A percentile compares a stretch with the other conserved stretches of the same genome.
phyloP scores from a whole-genome alignment of 2,329 filamentous ascomycete species.

The Botryotinia narcissicola region DNA sequence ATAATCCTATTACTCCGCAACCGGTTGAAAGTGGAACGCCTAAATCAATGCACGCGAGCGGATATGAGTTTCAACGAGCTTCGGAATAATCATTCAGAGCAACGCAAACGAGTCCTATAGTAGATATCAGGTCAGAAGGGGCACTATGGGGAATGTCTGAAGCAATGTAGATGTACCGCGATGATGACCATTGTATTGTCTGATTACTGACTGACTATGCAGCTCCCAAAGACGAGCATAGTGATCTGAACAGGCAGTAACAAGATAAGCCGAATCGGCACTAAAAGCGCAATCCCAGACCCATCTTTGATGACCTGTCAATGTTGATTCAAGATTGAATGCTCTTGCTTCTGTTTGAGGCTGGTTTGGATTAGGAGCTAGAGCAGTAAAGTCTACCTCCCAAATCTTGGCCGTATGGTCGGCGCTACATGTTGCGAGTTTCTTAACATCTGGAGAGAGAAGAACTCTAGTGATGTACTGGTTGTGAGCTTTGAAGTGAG shows the following conservation, averaged over 20 bases:
- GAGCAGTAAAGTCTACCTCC: conserved; percentile 74
- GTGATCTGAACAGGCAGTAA: conserved; percentile 72
- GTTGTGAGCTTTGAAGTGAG: conserved; percentile 68
- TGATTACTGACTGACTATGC: conserved; percentile 64
- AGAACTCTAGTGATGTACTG: conserved; percentile 73
- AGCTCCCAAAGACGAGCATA: conserved; percentile 73
- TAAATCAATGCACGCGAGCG: conserved; percentile 4
- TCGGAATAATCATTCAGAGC: conserved; percentile 63
- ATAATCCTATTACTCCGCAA: conserved; percentile 15
- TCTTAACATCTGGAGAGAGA: conserved; percentile 71
- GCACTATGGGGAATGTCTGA: not conserved
- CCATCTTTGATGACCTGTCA: conserved; percentile 72
- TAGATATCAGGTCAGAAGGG: not conserved
- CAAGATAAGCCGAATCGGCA: conserved; percentile 70
- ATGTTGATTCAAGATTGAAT: conserved; percentile 66
- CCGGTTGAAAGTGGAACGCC: conserved; percentile 9
- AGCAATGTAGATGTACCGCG: conserved; percentile 54
- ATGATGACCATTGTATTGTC: conserved; percentile 75
- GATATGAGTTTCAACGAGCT: conserved; percentile 27
- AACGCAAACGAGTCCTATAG: conserved; percentile 55
- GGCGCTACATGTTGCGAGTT: conserved; percentile 71
- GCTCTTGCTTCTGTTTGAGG: conserved; percentile 44
- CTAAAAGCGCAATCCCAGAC: conserved; percentile 79
- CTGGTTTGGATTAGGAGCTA: conserved; percentile 36
- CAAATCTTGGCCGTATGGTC: conserved; percentile 92